phyloP scores from a whole-genome alignment of 768 basidiomycete genomes.

The Lactarius deliciosus region DNA sequence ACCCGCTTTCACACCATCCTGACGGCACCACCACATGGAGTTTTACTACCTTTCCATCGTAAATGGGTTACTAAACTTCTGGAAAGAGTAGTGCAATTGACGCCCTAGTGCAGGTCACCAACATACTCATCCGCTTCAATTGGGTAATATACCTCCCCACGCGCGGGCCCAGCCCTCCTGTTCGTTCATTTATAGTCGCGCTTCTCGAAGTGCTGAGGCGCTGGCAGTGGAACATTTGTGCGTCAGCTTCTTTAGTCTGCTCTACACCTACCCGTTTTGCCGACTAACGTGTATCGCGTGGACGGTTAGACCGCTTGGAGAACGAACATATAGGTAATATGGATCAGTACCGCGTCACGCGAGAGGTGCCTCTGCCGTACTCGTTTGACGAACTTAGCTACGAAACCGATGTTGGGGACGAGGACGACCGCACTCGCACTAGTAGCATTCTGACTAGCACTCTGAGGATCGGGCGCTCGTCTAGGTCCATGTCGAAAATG shows the following conservation, averaged over 20 bases:
- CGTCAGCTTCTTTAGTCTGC: conserved; percentile 33
- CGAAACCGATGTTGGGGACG: conserved; percentile 48
- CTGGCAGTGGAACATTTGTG: conserved; percentile 92
- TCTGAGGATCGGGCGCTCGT: conserved; percentile 1
- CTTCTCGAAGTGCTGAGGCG: conserved; percentile 77
- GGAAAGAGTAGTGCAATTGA: not conserved
- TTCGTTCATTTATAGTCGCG: conserved; percentile 67
- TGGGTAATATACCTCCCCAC: conserved; percentile 80
- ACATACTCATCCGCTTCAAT: conserved; percentile 73
- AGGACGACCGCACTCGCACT: conserved; percentile 26
- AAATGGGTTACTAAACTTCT: conserved; percentile 28
- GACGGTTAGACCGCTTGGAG: conserved; percentile 64
- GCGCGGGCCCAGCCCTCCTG: conserved; percentile 45
- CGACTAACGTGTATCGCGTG: not conserved
- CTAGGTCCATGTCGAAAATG: conserved; percentile 3
- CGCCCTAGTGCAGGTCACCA: conserved; percentile 51
- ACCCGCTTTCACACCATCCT: not conserved
- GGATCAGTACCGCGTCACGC: conserved; percentile 86
- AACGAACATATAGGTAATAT: conserved; percentile 93
- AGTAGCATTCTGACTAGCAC: not conserved
- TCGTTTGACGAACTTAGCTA: conserved; percentile 44
- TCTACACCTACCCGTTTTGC: conserved; percentile 12
- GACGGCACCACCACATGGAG: conserved; percentile 37
- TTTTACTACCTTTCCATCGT: conserved; percentile 81
- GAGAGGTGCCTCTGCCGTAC: conserved; percentile 86